phyloP scores from a whole-genome alignment of 208 protist species.

The Leishmania aethiopica region DNA sequence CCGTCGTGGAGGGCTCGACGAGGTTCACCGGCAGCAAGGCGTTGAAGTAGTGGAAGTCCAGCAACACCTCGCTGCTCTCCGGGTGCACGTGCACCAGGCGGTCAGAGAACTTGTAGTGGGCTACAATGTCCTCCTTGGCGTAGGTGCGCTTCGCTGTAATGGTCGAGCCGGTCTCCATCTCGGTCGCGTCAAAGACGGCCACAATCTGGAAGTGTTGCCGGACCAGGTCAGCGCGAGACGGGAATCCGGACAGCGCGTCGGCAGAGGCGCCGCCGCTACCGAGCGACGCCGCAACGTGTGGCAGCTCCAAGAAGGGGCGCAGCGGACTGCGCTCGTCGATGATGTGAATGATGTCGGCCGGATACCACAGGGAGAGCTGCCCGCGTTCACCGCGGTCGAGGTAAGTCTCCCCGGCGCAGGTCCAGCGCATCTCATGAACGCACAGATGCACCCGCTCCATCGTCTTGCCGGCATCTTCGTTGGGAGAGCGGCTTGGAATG shows the following conservation, averaged over 20 bases:
- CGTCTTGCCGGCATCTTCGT: slow-evolving; percentile 3
- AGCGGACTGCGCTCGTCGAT: slow-evolving; percentile 83
- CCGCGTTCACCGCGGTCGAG: slow-evolving; percentile 40
- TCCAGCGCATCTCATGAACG: slow-evolving; percentile 77
- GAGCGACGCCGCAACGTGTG: slow-evolving; percentile 29
- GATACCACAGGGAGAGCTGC: slow-evolving; percentile 82
- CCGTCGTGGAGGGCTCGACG: slow-evolving; percentile 60
- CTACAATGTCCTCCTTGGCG: slow-evolving; percentile 67
- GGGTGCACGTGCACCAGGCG: slow-evolving; percentile 70
- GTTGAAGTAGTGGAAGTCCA: slow-evolving; percentile 91
- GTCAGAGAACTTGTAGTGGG: slow-evolving; percentile 79
- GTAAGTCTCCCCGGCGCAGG: slow-evolving; percentile 67
- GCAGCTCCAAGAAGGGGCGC: slow-evolving; percentile 59
- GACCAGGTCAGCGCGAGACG: neutral
- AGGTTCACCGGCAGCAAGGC: slow-evolving; percentile 58
- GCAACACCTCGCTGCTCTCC: slow-evolving; percentile 49
- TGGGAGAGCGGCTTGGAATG: neutral
- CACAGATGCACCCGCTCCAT: slow-evolving; percentile 62
- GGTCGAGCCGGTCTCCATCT: slow-evolving; percentile 72
- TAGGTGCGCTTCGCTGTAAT: slow-evolving; percentile 83
- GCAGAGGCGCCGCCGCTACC: slow-evolving; percentile 10
- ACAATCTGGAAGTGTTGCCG: slow-evolving; percentile 71
- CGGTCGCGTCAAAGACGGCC: slow-evolving; percentile 77
- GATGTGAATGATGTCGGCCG: slow-evolving; percentile 65
- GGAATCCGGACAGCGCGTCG: slow-evolving; percentile 9